A percentile compares a stretch with the other conserved stretches of the same genome.
Evolutionary conservation across 2,329 filamentous ascomycete genomes (phyloP).

Genomic region (Alternaria tenuissima): DNA sequence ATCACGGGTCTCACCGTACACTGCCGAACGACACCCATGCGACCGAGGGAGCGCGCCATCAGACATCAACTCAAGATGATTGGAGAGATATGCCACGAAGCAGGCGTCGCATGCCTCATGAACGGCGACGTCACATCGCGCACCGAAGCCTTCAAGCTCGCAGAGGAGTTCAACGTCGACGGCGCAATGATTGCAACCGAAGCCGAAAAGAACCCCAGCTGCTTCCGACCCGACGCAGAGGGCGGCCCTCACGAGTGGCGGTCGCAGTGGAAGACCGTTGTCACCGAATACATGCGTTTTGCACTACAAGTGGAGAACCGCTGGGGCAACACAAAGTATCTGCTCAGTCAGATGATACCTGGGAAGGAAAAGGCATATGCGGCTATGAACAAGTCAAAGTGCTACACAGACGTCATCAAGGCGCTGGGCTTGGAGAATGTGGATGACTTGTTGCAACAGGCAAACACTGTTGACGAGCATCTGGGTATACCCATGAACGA

Average conservation of each 20-base stretch:
- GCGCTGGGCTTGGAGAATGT: constrained; percentile 71
- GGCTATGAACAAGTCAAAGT: constrained; percentile 70
- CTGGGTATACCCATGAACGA: constrained; percentile 67
- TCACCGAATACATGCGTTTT: constrained; percentile 75
- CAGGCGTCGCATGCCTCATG: constrained; percentile 91
- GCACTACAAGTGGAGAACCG: constrained; percentile 83
- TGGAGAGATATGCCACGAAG: constrained; percentile 77
- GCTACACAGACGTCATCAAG: constrained; percentile 74
- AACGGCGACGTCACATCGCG: constrained; percentile 88
- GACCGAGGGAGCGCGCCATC: constrained; percentile 86
- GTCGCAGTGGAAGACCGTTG: constrained; percentile 78
- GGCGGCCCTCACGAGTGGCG: constrained; percentile 66
- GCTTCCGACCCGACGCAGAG: constrained; percentile 74
- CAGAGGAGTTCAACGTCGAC: constrained; percentile 82
- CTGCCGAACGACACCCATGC: constrained; percentile 95
- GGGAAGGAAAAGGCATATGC: constrained; percentile 74
- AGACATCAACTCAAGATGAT: constrained; percentile 87
- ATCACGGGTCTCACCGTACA: constrained; percentile 94
- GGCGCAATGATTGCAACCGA: constrained; percentile 97
- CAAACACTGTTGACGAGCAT: constrained; percentile 70
- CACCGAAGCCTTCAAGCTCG: constrained; percentile 75
- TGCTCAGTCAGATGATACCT: constrained; percentile 84
- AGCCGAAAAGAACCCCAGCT: constrained; percentile 89
- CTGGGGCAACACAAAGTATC: constrained; percentile 92
- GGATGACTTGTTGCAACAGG: constrained; percentile 69